Evolutionary conservation across 2,329 filamentous ascomycete species (phyloP).

Genomic region (Herpotrichia juniperi): DNA sequence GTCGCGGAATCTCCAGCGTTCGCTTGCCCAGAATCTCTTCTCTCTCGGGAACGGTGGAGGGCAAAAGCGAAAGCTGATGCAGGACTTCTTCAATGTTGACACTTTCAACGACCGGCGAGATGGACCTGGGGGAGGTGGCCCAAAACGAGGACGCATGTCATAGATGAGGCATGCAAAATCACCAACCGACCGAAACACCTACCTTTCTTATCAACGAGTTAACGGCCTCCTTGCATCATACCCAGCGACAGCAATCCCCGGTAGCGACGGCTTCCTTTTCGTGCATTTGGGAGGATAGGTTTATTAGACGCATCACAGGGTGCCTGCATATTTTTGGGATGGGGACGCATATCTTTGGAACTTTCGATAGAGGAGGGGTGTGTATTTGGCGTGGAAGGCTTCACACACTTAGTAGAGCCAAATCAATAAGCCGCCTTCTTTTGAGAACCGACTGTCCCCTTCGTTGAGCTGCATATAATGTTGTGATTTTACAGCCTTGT

Average conservation of each 20-base stretch:
- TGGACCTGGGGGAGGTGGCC: slow-evolving; percentile 40
- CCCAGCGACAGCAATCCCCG: neutral
- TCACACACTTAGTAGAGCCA: too few relatives aligned
- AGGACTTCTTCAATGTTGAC: slow-evolving; percentile 76
- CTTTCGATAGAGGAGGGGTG: too few relatives aligned
- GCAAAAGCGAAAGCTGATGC: slow-evolving; percentile 73
- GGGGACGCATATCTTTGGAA: too few relatives aligned
- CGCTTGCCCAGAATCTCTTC: slow-evolving; percentile 43
- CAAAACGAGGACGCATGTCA: slow-evolving; percentile 47
- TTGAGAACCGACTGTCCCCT: too few relatives aligned
- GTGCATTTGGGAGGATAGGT: neutral
- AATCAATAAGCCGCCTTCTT: too few relatives aligned
- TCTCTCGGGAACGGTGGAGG: slow-evolving; percentile 69
- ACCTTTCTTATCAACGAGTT: neutral
- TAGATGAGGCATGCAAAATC: slow-evolving; percentile 15
- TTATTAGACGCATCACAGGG: neutral
- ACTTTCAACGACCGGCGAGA: slow-evolving; percentile 68
- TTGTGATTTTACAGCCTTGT: too few relatives aligned
- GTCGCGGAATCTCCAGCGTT: slow-evolving; percentile 36
- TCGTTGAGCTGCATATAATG: too few relatives aligned
- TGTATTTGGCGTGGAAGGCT: too few relatives aligned
- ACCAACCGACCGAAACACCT: neutral
- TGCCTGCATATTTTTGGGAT: slow-evolving; percentile 1
- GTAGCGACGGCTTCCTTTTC: neutral
- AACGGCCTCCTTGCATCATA: slow-evolving; percentile 7